phyloP scores from a whole-genome alignment of 495 filamentous ascomycete species.

The Hyphodiscus hymeniophilus region DNA sequence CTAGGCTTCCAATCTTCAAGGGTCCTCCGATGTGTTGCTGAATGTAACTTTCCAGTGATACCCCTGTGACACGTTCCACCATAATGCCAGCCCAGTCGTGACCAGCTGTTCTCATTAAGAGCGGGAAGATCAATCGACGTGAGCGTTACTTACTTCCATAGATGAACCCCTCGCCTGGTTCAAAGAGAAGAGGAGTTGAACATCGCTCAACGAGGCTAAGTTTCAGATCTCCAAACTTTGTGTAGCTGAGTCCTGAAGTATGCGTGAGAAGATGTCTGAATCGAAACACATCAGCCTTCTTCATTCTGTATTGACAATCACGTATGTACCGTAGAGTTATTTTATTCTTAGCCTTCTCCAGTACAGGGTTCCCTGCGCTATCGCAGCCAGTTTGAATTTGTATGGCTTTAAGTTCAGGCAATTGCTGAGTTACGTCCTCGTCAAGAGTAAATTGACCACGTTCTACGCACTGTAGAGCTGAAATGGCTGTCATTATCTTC shows the following conservation, averaged over 20 bases:
- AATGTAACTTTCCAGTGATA: conserved; percentile 46
- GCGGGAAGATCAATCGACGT: no score
- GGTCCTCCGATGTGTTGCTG: conserved; percentile 47
- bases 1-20: conserved; percentile 39
- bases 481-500: conserved; percentile 43
- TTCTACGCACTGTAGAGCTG: conserved; percentile 54
- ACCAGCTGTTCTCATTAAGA: no score
- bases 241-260: conserved; percentile 5
- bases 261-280: conserved; percentile 12
- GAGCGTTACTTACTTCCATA: no score
- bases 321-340: conserved; percentile 10
- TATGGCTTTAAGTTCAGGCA: conserved; percentile 24
- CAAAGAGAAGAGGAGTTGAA: conserved; percentile 31
- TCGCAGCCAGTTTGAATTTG: conserved; percentile 20
- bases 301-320: no score
- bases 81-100: conserved; percentile 46
- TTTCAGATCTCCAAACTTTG: no score
- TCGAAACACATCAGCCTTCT: neutral
- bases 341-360: conserved; percentile 16
- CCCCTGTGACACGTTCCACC: conserved; percentile 38
- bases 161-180: conserved; percentile 41
- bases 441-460: conserved; percentile 34
- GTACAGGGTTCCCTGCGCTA: conserved; percentile 28
- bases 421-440: conserved; percentile 13
- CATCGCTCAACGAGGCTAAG: neutral